A percentile compares a stretch with the other conserved stretches of the same genome.
Conservation (phyloP, 306 rosid species). For the Lathyrus aphaca region DNA sequence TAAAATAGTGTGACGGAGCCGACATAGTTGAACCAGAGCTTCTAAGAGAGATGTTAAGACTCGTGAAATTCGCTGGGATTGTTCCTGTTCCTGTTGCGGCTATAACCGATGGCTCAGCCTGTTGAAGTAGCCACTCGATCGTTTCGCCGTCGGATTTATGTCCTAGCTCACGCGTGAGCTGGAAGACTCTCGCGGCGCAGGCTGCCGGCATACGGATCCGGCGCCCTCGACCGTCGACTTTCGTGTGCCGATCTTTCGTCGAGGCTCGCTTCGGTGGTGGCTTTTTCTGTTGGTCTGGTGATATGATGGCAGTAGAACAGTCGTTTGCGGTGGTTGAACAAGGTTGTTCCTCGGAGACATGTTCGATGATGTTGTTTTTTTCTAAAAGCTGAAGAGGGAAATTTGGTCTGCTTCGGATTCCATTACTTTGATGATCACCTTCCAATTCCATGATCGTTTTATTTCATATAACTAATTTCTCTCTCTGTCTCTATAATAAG, state of each 20-base stretch:
- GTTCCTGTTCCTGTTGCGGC: slow-evolving; percentile 98
- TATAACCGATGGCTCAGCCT: slow-evolving; percentile 87
- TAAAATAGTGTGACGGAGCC: slow-evolving; percentile 81
- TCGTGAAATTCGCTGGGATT: slow-evolving; percentile 89
- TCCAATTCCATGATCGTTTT: slow-evolving; percentile 91
- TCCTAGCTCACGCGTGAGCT: slow-evolving; percentile 85
- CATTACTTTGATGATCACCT: slow-evolving; percentile 62
- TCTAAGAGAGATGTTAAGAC: slow-evolving; percentile 90
- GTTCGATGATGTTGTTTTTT: slow-evolving; percentile 49
- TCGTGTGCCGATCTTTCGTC: slow-evolving; percentile 88
- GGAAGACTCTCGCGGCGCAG: slow-evolving; percentile 95
- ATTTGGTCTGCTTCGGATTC: slow-evolving; percentile 79
- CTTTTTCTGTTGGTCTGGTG: slow-evolving; percentile 45
- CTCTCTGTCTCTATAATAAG: slow-evolving; percentile 45
- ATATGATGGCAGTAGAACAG: not conserved
- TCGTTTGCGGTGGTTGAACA: slow-evolving; percentile 49
- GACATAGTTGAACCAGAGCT: slow-evolving; percentile 89
- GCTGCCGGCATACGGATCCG: slow-evolving; percentile 99
- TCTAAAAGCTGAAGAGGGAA: slow-evolving; percentile 88
- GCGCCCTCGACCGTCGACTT: slow-evolving; percentile 95
- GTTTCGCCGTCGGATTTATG: slow-evolving; percentile 97
- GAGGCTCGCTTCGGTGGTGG: slow-evolving; percentile 67
- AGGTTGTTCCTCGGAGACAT: slow-evolving; percentile 36
- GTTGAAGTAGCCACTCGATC: slow-evolving; percentile 94
- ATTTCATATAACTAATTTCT: slow-evolving; percentile 37